These are phyloP conservation scores for Cyberlindnera amylophila DNA, from an alignment of 805 yeast species.

Conservation along the genomic window DNA sequence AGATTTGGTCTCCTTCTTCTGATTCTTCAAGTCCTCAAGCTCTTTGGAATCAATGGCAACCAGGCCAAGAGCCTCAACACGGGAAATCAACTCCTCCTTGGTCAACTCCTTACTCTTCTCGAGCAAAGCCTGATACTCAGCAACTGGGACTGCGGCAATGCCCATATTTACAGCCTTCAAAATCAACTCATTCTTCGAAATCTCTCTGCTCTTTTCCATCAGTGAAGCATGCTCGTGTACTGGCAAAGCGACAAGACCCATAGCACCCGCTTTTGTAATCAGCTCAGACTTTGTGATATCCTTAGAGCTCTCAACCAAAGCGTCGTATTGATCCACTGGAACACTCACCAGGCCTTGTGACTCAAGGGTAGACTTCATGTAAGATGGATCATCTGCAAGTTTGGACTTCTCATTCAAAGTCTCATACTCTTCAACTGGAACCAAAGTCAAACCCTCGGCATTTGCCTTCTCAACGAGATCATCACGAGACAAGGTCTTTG, in stretches of 20 bases:
- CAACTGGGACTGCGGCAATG: background rate
- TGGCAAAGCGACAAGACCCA: conserved; percentile 30
- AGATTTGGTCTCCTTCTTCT: background rate
- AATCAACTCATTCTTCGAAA: conserved; percentile 11
- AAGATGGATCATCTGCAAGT: background rate
- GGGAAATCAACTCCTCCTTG: conserved; percentile 15
- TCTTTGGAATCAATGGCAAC: conserved; percentile 15
- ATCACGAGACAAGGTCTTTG: background rate
- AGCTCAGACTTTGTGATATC: conserved; percentile 9
- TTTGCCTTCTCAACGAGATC: conserved; percentile 1
- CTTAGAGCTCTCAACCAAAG: conserved; percentile 10
- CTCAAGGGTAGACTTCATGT: conserved; percentile 1
- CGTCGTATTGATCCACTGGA: conserved; percentile 18
- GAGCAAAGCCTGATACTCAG: conserved; percentile 1
- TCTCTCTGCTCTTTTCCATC: conserved; percentile 3
- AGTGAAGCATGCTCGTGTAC: background rate
- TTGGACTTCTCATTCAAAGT: conserved; percentile 2
- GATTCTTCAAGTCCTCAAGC: conserved; percentile 13
- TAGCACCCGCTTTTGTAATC: conserved; percentile 18
- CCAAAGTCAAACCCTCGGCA: background rate
- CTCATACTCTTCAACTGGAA: conserved; percentile 5
- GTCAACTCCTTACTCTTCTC: conserved; percentile 5
- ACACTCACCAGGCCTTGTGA: conserved; percentile 22
- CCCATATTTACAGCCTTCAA: background rate
- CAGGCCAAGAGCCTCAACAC: conserved; percentile 19